Base-by-base conservation (phyloP, 2,329 filamentous ascomycete species). In the Amylocarpus encephaloides region DNA sequence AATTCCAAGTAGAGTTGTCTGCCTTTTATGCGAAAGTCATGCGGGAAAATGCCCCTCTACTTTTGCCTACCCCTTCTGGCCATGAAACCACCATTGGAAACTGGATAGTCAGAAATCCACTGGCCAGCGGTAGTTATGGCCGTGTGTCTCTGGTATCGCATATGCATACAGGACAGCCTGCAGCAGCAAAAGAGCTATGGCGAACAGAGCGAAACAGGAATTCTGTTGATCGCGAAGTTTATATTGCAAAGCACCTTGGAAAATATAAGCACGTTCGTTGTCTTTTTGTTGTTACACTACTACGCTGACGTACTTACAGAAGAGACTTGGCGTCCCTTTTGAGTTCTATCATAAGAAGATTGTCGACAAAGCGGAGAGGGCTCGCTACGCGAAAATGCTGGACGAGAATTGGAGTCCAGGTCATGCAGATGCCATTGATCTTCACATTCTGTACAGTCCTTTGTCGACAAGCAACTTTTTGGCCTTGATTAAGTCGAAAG, bases 161-260 rank as follows among this genome's bases (percentile, higher is more conserved):
- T 48, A 48, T 39, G 41, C 30, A 49, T 19, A 59, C 54, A 15
- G 56, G 56, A 13, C 32, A 55, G 39, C 26, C 53, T 18, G 54
- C 56, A 18, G 56, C 56, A 30, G 54, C 55, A 16, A 57, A 59
- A 44, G 56, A 59, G 38, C 45, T 59, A 11, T 59, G 54, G 54
- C 48, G 49, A 16, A 59, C 56, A 15, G 39, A 26, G 29, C 40
- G 50, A 7, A 57, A 59, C 40, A 46, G 29, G 6, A 16, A 39
- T 12, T 42, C 36, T 34, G 55, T 59, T 13, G 52, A 59, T 36
- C 43, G 49, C n/a, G 56, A 59, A 43, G 51, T 59, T 26, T 33
- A 11, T 10, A 59, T 57, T 34, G 50, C 50, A 5, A 52, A 52
- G 33, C 18, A 49, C 29, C 34, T 59, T 3, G 43, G 48, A 41